Conservation (phyloP, 75 land plant genomes). For the Pseudotsuga menziesii region DNA sequence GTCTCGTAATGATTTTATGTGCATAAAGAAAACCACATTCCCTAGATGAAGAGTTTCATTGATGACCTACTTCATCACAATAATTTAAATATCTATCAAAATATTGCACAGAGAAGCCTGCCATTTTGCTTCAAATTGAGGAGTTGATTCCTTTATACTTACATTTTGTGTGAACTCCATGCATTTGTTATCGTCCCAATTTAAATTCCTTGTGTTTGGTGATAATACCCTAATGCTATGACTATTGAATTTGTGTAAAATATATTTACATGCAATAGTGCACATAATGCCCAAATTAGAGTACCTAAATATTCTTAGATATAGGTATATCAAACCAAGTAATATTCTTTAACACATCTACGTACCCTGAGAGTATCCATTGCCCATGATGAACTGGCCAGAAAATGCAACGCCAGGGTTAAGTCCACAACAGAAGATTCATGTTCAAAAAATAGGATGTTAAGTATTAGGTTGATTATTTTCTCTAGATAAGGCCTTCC, state of each 20-base stretch:
- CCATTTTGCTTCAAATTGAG: too few relatives aligned
- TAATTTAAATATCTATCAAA: background rate
- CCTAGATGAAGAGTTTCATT: constrained; percentile 87
- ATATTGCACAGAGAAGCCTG: background rate
- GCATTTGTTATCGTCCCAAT: constrained; percentile 86
- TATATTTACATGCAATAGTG: too few relatives aligned
- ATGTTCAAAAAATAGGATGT: constrained; percentile 89
- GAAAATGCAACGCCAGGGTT: constrained; percentile 60
- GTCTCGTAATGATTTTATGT: constrained; percentile 69
- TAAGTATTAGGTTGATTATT: constrained; percentile 62
- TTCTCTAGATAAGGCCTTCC: constrained; percentile 55
- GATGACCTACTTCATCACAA: constrained; percentile 54
- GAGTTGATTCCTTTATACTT: constrained; percentile 1
- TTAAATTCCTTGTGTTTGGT: constrained; percentile 27
- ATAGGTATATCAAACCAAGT: background rate
- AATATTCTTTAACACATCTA: background rate
- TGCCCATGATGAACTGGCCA: constrained; percentile 38
- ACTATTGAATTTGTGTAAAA: too few relatives aligned
- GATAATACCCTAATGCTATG: constrained; percentile 43
- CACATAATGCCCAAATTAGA: too few relatives aligned
- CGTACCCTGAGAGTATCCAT: constrained; percentile 51
- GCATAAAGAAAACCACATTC: constrained; percentile 73
- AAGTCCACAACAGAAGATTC: constrained; percentile 74
- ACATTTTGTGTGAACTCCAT: constrained; percentile 91
- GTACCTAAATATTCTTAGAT: background rate